Evolutionary conservation across 164 flowering plant species (phyloP).

Genomic region (Sedum album): DNA sequence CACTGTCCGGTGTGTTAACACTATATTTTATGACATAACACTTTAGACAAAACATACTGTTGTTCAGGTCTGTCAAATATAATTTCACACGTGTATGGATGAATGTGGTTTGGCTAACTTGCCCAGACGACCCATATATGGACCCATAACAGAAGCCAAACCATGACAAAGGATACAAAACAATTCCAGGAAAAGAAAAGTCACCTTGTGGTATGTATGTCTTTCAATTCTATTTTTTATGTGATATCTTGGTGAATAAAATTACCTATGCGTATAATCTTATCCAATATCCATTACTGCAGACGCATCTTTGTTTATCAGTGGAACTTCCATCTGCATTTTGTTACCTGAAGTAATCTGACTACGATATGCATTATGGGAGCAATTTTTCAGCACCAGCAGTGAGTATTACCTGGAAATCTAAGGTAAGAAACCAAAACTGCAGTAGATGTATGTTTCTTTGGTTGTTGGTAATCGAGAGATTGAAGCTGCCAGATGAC

Average conservation of each 20-base stretch:
- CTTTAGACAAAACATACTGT: background rate
- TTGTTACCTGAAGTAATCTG: background rate
- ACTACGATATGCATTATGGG: too few relatives aligned
- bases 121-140: background rate
- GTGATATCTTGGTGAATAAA: too few relatives aligned
- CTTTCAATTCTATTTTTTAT: too few relatives aligned
- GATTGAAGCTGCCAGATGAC: constrained; percentile 9
- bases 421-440: background rate
- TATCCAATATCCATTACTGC: background rate
- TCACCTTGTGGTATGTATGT: background rate
- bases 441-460: too few relatives aligned
- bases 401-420: background rate
- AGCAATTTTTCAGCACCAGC: background rate
- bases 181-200: background rate
- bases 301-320: background rate
- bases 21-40: background rate
- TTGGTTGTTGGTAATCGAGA: background rate
- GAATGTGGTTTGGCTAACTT: background rate
- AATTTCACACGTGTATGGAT: background rate
- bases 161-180: too few relatives aligned
- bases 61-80: background rate
- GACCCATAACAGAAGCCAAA: background rate
- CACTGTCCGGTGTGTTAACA: background rate
- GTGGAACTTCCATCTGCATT: background rate
- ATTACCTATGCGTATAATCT: background rate